These are phyloP conservation scores for Candida corydali DNA, from an alignment of 805 yeast genomes.

Conservation along the genomic window DNA sequence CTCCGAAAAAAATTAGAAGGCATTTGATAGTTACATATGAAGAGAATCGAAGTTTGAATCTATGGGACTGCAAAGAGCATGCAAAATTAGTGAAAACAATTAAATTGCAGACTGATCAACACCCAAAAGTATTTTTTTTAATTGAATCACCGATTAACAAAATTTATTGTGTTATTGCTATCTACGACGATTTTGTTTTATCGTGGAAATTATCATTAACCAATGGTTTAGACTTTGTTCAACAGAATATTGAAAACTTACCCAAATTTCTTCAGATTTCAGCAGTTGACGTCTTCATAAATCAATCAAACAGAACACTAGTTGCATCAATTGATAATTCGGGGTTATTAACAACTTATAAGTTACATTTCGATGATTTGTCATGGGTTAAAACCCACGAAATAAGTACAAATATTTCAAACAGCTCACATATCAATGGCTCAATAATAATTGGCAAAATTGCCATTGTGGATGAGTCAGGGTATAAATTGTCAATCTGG, in stretches of 20 bases:
- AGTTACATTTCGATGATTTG: constrained; percentile 27
- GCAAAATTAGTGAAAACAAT: constrained; percentile 19
- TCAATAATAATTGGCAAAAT: constrained; percentile 67
- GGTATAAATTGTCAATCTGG: constrained; percentile 66
- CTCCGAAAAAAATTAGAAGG: constrained; percentile 17
- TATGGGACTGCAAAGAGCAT: constrained; percentile 58
- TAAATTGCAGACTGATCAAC: background rate
- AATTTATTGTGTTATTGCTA: constrained; percentile 44
- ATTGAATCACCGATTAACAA: constrained; percentile 11
- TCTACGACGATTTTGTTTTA: constrained; percentile 35
- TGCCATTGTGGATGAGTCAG: constrained; percentile 62
- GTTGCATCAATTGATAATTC: constrained; percentile 53
- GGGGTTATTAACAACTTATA: constrained; percentile 20
- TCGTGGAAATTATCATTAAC: constrained; percentile 40
- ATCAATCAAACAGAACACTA: constrained; percentile 25
- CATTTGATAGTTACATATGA: constrained; percentile 32
- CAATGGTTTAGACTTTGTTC: constrained; percentile 14
- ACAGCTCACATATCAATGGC: constrained; percentile 58
- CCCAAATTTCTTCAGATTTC: constrained; percentile 46
- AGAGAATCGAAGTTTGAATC: constrained; percentile 35
- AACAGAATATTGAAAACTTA: constrained; percentile 32
- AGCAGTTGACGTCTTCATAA: constrained; percentile 35
- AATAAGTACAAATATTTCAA: constrained; percentile 52
- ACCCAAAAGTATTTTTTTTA: constrained; percentile 22
- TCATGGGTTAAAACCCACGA: constrained; percentile 50